These are phyloP conservation scores for Allium sativum DNA, from an alignment of 106 monocot species.

Conservation along the genomic window DNA sequence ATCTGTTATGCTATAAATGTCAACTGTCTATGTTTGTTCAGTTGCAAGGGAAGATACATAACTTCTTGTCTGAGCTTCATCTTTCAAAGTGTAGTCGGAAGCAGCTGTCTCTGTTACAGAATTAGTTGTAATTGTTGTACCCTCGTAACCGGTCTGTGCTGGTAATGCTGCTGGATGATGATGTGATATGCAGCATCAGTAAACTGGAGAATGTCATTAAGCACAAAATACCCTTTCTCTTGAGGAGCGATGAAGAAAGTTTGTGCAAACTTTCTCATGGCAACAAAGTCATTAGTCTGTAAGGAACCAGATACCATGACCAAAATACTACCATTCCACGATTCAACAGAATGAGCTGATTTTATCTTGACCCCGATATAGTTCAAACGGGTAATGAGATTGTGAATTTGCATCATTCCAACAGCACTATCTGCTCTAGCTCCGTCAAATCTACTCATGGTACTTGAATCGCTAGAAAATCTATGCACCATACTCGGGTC, in stretches of 20 bases:
- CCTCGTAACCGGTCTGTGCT: conserved; percentile 27
- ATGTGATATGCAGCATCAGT: conserved; percentile 50
- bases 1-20: conserved; percentile 36
- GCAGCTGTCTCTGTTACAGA: conserved; percentile 9
- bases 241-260: conserved; percentile 86
- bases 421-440: conserved; percentile 7
- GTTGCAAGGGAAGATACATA: conserved; percentile 10
- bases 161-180: conserved; percentile 20
- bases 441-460: conserved; percentile 24
- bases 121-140: conserved; percentile 10
- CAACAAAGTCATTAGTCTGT: conserved; percentile 33
- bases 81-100: conserved; percentile 19
- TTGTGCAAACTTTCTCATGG: conserved; percentile 58
- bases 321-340: conserved; percentile 57
- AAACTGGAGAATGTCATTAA: conserved; percentile 64
- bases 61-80: conserved; percentile 13
- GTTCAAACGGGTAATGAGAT: conserved; percentile 28
- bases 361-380: conserved; percentile 66
- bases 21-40: conserved; percentile 28
- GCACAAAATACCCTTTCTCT: conserved; percentile 81
- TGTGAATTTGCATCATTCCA: conserved; percentile 43
- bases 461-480: conserved; percentile 31
- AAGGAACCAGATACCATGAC: conserved; percentile 62
- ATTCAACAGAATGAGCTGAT: conserved; percentile 58
- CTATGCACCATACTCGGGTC: conserved; percentile 28